Evolutionary conservation across 257 asterid genomes (phyloP), one percentile per base, ranked within the genome.

Genomic region (Linderniella brevidens): DNA sequence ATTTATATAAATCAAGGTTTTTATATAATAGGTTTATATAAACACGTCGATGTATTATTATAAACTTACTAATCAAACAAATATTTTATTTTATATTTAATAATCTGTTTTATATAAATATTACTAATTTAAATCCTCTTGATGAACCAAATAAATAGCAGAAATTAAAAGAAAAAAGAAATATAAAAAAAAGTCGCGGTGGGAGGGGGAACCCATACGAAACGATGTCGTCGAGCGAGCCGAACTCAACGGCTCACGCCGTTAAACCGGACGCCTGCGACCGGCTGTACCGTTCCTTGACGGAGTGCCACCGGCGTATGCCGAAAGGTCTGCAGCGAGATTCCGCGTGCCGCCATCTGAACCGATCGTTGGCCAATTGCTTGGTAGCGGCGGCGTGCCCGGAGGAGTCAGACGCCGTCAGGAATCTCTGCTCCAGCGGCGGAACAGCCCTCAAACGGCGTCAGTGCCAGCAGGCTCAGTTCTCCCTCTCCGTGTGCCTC

Each of bases 401-500:
- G 0, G 61, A 63, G 13, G 92, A 86, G 57, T 68, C 74, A 36
- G 93, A 73, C 46, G 87, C 87, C 29, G 94, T 86, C 47, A 76
- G 79, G 48, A 50, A 52, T 59, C 93, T 82, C 58, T 86, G 93
- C 67, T 73, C 94, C 50, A 82, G 93, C 71, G 80, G 80, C 68
- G 94, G 94, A 42, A 79, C 93, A 65, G 73, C 85, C 54, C 69
- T 82, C 19, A 86, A 86, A 71, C 93, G 93, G 65, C 82, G 64
- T 45, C 94, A 79, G 75, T 82, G 97, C 69, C 72, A 61, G 42
- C 65, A 59, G 56, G 94, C 94, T 9, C 77, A 86, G 58, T 58
- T 75, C 11, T 74, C 92, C 38, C 92, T 86, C 46, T 70, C 87
- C 17, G 64, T 54, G 55, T 86, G 97, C 68, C 65, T 86, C 32